Percentiles rank a stretch among this genome's conserved stretches.
Evolutionary conservation across 768 basidiomycete species (phyloP).

Genomic region (Lyophyllum semitale): DNA sequence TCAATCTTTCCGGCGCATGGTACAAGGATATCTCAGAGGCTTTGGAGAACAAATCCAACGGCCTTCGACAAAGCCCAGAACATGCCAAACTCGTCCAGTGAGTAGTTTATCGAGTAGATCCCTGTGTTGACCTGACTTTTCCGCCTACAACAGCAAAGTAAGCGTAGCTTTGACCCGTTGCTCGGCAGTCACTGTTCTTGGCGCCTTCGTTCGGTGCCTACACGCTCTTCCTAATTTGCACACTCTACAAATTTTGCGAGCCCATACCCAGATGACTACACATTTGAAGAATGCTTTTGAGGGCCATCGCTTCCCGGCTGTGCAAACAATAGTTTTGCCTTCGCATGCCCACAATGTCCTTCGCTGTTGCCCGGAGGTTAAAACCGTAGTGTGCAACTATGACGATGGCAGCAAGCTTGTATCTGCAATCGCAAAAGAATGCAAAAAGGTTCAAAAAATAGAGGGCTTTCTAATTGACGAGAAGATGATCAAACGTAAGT

Average conservation of each 20-base stretch:
- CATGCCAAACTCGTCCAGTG: conserved; percentile 28
- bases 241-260: conserved; percentile 31
- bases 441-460: conserved; percentile 28
- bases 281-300: conserved; percentile 28
- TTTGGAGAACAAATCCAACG: conserved; percentile 24
- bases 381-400: conserved; percentile 24
- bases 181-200: conserved; percentile 20
- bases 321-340: conserved; percentile 26
- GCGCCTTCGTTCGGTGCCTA: conserved; percentile 27
- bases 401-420: conserved; percentile 26
- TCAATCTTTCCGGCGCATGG: conserved; percentile 20
- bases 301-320: conserved; percentile 21
- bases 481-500: conserved; percentile 28
- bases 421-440: conserved; percentile 27
- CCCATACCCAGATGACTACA: conserved; percentile 31
- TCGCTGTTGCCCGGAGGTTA: conserved; percentile 30
- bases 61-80: conserved; percentile 21
- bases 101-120: background rate
- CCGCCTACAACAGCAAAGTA: conserved; percentile 15
- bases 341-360: conserved; percentile 30
- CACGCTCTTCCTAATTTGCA: conserved; percentile 30
- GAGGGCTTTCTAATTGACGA: conserved; percentile 22
- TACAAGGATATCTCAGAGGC: conserved; percentile 22
- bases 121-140: background rate
- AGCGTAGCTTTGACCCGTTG: conserved; percentile 31